phyloP scores from a whole-genome alignment of 2,329 filamentous ascomycete species.

The Exserohilum turcica region DNA sequence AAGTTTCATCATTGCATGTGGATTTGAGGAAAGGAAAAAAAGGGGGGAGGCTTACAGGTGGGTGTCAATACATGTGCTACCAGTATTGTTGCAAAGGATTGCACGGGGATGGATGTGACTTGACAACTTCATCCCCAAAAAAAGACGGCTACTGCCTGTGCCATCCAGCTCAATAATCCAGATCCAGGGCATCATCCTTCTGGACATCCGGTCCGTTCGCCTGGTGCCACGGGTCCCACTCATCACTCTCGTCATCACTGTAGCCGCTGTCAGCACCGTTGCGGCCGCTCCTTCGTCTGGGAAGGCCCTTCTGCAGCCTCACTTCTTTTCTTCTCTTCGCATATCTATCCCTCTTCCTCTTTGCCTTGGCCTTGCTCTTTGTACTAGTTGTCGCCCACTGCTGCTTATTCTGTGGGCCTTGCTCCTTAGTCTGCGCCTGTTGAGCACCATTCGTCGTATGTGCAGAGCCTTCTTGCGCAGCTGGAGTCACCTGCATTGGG shows the following conservation, averaged over 20 bases:
- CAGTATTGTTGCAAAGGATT: not conserved
- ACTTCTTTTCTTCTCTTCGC: slow-evolving; percentile 32
- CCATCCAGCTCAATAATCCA: slow-evolving; percentile 53
- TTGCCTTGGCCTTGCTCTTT: slow-evolving; percentile 32
- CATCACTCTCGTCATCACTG: slow-evolving; percentile 44
- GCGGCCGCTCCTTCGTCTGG: slow-evolving; percentile 12
- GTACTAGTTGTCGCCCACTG: slow-evolving; percentile 37
- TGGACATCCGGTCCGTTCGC: slow-evolving; percentile 53
- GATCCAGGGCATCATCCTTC: slow-evolving; percentile 46
- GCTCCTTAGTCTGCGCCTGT: slow-evolving; percentile 18
- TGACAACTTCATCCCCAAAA: not conserved
- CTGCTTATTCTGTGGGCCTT: slow-evolving; percentile 27
- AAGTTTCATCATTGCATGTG: slow-evolving; percentile 74
- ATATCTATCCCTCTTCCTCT: slow-evolving; percentile 32
- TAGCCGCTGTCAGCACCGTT: slow-evolving; percentile 16
- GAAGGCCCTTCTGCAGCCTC: slow-evolving; percentile 19
- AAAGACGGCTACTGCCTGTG: not conserved
- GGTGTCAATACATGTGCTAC: not conserved
- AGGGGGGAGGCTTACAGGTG: slow-evolving; percentile 15
- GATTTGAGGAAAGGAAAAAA: slow-evolving; percentile 4
- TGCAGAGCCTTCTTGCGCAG: slow-evolving; percentile 1
- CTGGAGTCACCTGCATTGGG: not conserved
- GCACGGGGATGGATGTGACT: too few species aligned
- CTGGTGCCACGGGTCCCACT: slow-evolving; percentile 53
- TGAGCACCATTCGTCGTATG: slow-evolving; percentile 10